Evolutionary conservation across 78 protist species (phyloP).

Genomic region (Dictyostelium firmibasis): DNA sequence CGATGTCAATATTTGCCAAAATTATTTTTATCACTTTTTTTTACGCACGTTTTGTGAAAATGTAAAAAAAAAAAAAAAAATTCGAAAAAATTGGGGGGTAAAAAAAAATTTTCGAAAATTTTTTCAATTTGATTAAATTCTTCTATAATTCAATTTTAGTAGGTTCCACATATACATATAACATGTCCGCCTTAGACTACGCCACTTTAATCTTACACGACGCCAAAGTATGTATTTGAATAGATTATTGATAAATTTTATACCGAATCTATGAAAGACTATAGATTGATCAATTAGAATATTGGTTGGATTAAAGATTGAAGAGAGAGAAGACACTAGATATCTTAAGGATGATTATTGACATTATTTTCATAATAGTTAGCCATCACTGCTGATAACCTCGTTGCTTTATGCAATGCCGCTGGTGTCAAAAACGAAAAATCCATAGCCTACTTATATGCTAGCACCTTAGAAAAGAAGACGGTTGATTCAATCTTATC

Average conservation of each 20-base stretch:
- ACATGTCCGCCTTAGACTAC: constrained; percentile 36
- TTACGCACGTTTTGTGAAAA: too few relatives aligned
- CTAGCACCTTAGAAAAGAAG: constrained; percentile 45
- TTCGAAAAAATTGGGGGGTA: background rate
- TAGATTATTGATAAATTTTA: background rate
- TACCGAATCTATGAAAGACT: background rate
- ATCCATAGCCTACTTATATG: constrained; percentile 17
- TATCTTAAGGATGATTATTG: background rate
- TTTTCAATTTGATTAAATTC: constrained; percentile 22
- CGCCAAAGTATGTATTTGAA: constrained; percentile 30
- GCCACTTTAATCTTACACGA: constrained; percentile 52
- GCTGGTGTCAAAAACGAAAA: constrained; percentile 46
- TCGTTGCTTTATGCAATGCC: constrained; percentile 33
- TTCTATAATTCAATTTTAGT: constrained; percentile 1
- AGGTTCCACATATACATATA: constrained; percentile 1
- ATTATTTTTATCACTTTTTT: too few relatives aligned
- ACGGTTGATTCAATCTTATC: constrained; percentile 44
- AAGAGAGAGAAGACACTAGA: too few relatives aligned
- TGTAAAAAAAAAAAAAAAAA: background rate
- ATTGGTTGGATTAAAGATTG: background rate
- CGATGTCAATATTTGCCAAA: too few relatives aligned
- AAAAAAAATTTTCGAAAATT: background rate
- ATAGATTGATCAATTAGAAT: background rate
- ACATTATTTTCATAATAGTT: background rate
- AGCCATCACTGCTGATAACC: constrained; percentile 16